Percentiles rank a stretch among this genome's conserved stretches.
These are phyloP conservation scores for Monosporascus ibericus DNA, from an alignment of 2,329 filamentous ascomycete genomes.

Conservation along the genomic window DNA sequence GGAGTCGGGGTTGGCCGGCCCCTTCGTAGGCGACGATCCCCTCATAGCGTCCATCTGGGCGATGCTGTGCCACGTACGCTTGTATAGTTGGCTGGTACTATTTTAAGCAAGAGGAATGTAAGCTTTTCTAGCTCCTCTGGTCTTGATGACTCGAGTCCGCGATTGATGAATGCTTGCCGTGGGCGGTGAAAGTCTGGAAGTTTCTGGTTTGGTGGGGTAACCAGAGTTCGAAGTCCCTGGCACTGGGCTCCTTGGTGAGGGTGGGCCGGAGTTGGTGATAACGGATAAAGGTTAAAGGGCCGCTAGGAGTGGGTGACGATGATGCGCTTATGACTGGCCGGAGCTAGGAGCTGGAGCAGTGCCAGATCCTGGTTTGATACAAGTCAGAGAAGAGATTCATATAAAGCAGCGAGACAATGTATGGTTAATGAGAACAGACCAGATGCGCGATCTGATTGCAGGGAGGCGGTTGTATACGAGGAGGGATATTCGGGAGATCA, in stretches of 20 bases:
- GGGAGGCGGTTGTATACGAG: background rate
- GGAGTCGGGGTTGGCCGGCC: constrained; percentile 33
- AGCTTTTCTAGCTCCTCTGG: background rate
- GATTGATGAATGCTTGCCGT: background rate
- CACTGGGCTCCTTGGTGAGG: background rate
- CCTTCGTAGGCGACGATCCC: constrained; percentile 24
- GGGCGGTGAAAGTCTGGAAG: background rate
- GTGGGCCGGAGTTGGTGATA: background rate
- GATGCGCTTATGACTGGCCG: background rate
- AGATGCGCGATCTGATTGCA: background rate
- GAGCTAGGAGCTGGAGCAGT: background rate
- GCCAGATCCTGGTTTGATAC: background rate
- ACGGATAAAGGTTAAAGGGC: background rate
- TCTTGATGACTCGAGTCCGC: background rate
- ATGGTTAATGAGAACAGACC: too few relatives aligned
- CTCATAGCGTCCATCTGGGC: constrained; percentile 21
- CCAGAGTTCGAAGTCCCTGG: background rate
- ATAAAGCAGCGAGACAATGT: too few relatives aligned
- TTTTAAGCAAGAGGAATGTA: background rate
- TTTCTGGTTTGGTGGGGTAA: background rate
- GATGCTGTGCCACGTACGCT: background rate
- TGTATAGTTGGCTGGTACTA: background rate
- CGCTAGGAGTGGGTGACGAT: background rate
- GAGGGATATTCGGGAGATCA: background rate
- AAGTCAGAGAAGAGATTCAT: too few relatives aligned